phyloP scores from a whole-genome alignment of 192 early-diverging fungal species.

The Entomortierella lignicola region DNA sequence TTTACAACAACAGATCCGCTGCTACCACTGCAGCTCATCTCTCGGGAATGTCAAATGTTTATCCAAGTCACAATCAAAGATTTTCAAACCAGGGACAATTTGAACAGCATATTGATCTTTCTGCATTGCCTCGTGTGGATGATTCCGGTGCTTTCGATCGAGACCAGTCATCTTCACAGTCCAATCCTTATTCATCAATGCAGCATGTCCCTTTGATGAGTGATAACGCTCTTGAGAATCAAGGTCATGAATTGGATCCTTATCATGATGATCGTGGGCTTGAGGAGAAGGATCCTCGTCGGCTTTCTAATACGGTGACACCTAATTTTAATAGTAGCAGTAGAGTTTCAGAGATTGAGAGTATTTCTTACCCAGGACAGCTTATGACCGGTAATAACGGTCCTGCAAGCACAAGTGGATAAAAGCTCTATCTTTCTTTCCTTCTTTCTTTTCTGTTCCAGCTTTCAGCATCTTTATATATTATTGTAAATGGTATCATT shows the following conservation, averaged over 20 bases:
- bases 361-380: neutral
- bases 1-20: neutral
- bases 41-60: slow-evolving; percentile 14
- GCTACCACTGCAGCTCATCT: slow-evolving; percentile 3
- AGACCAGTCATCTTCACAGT: slow-evolving; percentile 7
- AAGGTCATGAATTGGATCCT: slow-evolving; percentile 6
- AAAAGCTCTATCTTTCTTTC: too few relatives aligned
- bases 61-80: too few relatives aligned
- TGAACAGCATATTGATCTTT: slow-evolving; percentile 35
- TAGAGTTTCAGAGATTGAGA: neutral
- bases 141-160: slow-evolving; percentile 24
- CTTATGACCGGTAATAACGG: too few relatives aligned
- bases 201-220: slow-evolving; percentile 43
- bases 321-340: neutral
- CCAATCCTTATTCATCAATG: slow-evolving; percentile 20
- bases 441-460: neutral
- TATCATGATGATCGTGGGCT: slow-evolving; percentile 15
- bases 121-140: slow-evolving; percentile 15
- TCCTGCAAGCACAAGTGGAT: too few relatives aligned
- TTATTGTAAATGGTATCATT: neutral
- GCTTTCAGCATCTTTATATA: neutral
- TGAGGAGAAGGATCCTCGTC: slow-evolving; percentile 3
- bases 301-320: neutral
- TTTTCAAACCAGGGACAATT: neutral
- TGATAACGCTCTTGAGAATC: slow-evolving; percentile 38